A percentile compares a stretch with the other conserved stretches of the same genome.
phyloP scores from a whole-genome alignment of 2,329 filamentous ascomycete species.

The Fusarium subglutinans region DNA sequence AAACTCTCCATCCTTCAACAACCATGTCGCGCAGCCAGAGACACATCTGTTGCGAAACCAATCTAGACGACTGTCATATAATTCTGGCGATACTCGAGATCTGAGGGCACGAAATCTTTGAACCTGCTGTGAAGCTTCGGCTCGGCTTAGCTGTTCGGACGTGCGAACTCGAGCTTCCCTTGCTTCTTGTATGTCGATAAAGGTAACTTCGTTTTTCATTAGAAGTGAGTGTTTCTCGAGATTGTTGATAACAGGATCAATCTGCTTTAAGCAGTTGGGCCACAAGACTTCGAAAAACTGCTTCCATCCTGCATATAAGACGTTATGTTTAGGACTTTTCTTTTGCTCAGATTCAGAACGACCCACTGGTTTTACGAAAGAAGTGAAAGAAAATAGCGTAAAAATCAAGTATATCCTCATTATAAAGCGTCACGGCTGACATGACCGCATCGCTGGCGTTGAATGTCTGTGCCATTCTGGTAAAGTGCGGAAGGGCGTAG shows the following conservation, averaged over 20 bases:
- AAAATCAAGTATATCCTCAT: neutral
- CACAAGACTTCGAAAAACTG: neutral
- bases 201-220: neutral
- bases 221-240: neutral
- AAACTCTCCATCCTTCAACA: neutral
- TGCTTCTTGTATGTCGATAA: neutral
- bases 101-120: neutral
- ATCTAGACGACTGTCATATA: neutral
- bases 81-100: neutral
- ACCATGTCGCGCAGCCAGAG: neutral
- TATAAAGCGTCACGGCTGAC: neutral
- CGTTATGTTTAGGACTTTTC: neutral
- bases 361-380: neutral
- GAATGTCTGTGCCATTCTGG: neutral
- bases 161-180: neutral
- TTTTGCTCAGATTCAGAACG: neutral
- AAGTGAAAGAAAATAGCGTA: neutral
- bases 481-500: neutral
- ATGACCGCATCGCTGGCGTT: neutral
- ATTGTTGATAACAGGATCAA: neutral
- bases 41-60: neutral
- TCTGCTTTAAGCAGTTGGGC: neutral
- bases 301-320: neutral
- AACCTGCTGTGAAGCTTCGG: neutral
- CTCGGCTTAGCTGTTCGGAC: neutral